These are phyloP conservation scores for Diaporthe sp. DNA, from an alignment of 2,329 filamentous ascomycete species.

Conservation along the genomic window DNA sequence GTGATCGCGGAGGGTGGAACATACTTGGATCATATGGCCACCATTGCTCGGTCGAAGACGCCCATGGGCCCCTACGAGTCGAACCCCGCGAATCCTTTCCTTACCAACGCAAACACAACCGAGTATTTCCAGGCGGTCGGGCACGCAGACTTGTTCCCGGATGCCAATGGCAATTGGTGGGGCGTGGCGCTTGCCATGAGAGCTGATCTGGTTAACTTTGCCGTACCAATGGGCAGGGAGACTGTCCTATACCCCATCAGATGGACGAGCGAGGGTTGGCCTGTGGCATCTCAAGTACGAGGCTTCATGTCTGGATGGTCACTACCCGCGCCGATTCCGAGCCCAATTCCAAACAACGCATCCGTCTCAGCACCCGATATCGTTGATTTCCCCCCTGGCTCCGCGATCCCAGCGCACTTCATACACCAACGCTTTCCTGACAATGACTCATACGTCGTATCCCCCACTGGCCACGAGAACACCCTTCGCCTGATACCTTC, in stretches of 20 bases:
- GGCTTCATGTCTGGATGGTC: not conserved
- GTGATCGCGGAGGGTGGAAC: not conserved
- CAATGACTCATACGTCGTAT: not conserved
- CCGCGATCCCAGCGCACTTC: not conserved
- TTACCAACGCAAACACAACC: not conserved
- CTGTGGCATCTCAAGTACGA: not conserved
- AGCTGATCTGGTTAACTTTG: not conserved
- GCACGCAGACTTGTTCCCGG: not conserved
- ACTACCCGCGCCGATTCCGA: not conserved
- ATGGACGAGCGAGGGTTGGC: not conserved
- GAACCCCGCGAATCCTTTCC: not conserved
- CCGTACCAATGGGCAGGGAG: not conserved
- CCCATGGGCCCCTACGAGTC: not conserved
- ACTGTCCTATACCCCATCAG: not conserved
- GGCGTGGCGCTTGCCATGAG: not conserved
- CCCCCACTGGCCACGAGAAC: not conserved
- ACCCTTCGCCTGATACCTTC: not conserved
- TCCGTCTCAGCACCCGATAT: not conserved
- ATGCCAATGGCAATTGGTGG: not conserved
- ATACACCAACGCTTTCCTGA: not conserved
- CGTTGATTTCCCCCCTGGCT: not conserved
- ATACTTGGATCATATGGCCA: not conserved
- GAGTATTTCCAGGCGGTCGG: not conserved
- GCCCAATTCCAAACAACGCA: not conserved
- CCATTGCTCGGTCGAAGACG: not conserved